Percentiles rank a stretch among this genome's conserved stretches.
phyloP scores from a whole-genome alignment of 805 yeast genomes.

The Pichia heedii region DNA sequence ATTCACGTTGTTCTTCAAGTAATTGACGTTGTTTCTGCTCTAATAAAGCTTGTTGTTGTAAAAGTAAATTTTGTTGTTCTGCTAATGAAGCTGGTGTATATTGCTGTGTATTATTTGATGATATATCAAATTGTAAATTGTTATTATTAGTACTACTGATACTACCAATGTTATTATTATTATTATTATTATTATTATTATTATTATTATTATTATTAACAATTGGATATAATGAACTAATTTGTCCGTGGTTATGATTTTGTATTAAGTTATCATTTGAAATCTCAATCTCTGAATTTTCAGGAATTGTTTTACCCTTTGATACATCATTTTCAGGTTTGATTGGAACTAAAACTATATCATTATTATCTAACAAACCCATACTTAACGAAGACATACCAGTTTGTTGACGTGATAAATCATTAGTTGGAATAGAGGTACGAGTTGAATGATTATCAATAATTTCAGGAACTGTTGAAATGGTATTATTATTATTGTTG shows the following conservation, averaged over 20 bases:
- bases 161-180: no score
- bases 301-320: neutral
- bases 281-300: neutral
- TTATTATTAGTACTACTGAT: neutral
- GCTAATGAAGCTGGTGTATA: no score
- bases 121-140: neutral
- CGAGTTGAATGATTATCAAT: neutral
- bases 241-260: slow-evolving; percentile 1
- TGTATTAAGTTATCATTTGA: neutral
- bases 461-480: neutral
- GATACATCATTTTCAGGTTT: neutral
- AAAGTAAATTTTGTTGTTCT: slow-evolving; percentile 9
- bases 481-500: no score
- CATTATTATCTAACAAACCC: slow-evolving; percentile 5
- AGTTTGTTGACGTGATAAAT: slow-evolving; percentile 4
- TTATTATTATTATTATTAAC: neutral
- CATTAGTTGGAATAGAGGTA: neutral
- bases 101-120: neutral
- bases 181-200: neutral
- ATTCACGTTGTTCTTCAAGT: slow-evolving; percentile 11
- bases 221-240: neutral
- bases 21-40: slow-evolving; percentile 13
- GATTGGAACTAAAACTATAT: slow-evolving; percentile 9
- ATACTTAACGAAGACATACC: slow-evolving; percentile 3
- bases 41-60: slow-evolving; percentile 11